Evolutionary conservation across 345 rosid genomes (phyloP), one percentile per base, ranked within the genome.

Genomic region (Moringa oleifera): DNA sequence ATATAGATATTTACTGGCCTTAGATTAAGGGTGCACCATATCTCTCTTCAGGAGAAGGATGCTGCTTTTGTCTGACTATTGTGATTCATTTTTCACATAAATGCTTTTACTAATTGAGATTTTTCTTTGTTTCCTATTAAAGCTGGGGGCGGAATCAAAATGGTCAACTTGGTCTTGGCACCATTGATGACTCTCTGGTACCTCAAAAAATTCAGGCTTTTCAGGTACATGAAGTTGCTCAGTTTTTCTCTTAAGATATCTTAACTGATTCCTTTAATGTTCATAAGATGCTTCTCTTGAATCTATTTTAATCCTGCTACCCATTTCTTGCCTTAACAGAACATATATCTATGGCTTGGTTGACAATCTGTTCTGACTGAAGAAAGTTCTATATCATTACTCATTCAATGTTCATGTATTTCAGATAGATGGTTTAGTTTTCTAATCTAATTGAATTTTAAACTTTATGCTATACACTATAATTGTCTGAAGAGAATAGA

Each of bases 101-200:
- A n/a, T n/a, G n/a, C n/a, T n/a, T n/a, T n/a, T n/a, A n/a, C n/a
- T n/a, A n/a, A n/a, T n/a, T n/a, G n/a, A n/a, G n/a, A n/a, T 41
- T 41, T 41, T 41, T 41, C 47, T 16, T 41, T 41, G 1, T 41
- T 41, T 41, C 16, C 47, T 28, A 41, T 15, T 79, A 77, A 75
- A 94, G 99, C 67, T 94, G 97, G 99, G 99, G 99, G 62, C 81
- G 99, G 58, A 94, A 94, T 80, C 99, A 94, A 79, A 94, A 94
- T 73, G 99, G 99, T 67, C 95, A 94, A 77, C 99, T 94, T 74
- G 97, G 99, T 72, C 93, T 90, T 57, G 97, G 97, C 55, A 85
- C 78, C 72, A 82, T 70, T 10, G 96, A 86, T 70, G 97, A 90
- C 72, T 85, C 95, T 80, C 85, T 83, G 49, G 85, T 94, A 70